Conservation (phyloP, 2,329 filamentous ascomycete species). For the Ascomycota sp. region DNA sequence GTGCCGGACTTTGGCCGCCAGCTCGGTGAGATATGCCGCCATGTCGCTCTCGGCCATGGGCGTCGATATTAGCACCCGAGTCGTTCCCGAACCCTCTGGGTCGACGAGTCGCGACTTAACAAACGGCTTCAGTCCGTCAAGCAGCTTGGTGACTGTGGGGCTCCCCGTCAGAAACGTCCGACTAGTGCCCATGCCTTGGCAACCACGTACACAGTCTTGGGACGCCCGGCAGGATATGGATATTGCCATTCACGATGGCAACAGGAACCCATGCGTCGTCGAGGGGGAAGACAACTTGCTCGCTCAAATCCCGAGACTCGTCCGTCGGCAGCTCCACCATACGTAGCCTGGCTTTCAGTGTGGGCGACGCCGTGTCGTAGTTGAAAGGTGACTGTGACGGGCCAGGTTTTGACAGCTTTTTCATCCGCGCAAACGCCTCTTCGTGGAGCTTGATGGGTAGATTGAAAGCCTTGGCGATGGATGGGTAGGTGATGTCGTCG, state of each 20-base stretch:
- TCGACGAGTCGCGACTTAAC: constrained; percentile 51
- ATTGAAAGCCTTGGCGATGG: constrained; percentile 73
- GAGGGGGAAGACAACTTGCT: constrained; percentile 57
- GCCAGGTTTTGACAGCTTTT: constrained; percentile 50
- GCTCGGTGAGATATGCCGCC: constrained; percentile 58
- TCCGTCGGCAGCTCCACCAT: constrained; percentile 81
- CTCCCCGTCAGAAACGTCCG: neutral
- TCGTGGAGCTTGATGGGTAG: constrained; percentile 58
- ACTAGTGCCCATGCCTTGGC: too few species aligned
- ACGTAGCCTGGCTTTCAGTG: constrained; percentile 57
- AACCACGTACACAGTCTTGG: constrained; percentile 44
- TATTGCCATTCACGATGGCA: constrained; percentile 69
- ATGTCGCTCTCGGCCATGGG: constrained; percentile 70
- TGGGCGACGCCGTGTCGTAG: constrained; percentile 65
- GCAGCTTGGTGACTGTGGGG: constrained; percentile 40
- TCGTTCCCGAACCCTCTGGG: constrained; percentile 59
- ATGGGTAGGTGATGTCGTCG: constrained; percentile 92
- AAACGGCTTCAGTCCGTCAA: constrained; percentile 52
- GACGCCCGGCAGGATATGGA: constrained; percentile 82
- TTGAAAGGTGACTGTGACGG: constrained; percentile 52
- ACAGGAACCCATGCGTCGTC: constrained; percentile 84
- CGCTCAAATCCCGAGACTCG: constrained; percentile 34
- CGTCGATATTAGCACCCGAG: constrained; percentile 64
- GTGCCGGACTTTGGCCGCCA: constrained; percentile 50
- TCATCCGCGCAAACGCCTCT: constrained; percentile 62